phyloP scores from a whole-genome alignment of 306 rosid genomes.

The Abrus pulchellus region DNA sequence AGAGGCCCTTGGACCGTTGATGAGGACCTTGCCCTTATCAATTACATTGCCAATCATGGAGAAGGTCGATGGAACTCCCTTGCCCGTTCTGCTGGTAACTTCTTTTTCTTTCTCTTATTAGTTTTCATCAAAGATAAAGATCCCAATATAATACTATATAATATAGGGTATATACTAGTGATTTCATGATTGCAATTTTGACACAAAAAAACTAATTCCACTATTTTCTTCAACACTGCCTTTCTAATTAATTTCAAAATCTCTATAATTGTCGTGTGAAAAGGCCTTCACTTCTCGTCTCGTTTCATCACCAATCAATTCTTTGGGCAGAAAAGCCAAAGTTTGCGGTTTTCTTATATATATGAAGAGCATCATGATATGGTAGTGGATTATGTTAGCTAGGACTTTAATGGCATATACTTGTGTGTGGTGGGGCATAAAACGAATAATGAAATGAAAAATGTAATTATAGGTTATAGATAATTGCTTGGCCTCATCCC shows the following conservation, averaged over 20 bases:
- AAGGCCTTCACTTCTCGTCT: conserved; percentile 46
- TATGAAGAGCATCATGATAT: conserved; percentile 39
- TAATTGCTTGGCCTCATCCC: conserved; percentile 44
- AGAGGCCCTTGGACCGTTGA: conserved; percentile 96
- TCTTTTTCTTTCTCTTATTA: background rate
- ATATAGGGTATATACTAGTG: background rate
- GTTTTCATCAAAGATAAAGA: background rate
- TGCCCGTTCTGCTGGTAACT: conserved; percentile 73
- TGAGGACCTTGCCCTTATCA: conserved; percentile 82
- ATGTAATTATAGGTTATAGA: conserved; percentile 42
- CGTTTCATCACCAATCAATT: conserved; percentile 52
- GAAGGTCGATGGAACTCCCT: conserved; percentile 97
- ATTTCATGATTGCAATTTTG: conserved; percentile 43
- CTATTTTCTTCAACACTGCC: conserved; percentile 34
- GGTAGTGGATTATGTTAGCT: conserved; percentile 44
- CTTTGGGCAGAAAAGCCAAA: conserved; percentile 49
- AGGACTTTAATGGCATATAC: conserved; percentile 49
- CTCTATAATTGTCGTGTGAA: conserved; percentile 48
- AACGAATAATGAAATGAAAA: conserved; percentile 25
- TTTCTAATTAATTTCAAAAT: background rate
- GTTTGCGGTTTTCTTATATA: conserved; percentile 51
- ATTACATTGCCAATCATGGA: conserved; percentile 91
- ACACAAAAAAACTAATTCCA: conserved; percentile 3
- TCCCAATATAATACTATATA: background rate
- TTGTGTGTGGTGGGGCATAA: conserved; percentile 51